phyloP scores from a whole-genome alignment of 768 basidiomycete genomes.

The Pulveroboletus frians region DNA sequence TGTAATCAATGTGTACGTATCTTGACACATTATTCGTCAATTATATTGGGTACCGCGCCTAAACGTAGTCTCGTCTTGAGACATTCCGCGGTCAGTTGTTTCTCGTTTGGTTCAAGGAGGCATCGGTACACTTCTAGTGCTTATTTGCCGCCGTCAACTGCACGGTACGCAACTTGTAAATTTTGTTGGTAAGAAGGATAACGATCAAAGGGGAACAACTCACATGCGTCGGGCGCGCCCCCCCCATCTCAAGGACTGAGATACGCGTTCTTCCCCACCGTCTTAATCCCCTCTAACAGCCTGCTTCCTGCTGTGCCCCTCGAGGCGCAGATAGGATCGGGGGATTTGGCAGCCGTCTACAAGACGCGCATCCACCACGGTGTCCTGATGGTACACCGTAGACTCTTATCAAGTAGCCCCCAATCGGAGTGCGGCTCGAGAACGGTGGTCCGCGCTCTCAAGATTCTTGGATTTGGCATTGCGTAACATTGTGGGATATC shows the following conservation, averaged over 20 bases:
- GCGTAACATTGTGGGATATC: slow-evolving; percentile 49
- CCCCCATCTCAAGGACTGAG: slow-evolving; percentile 24
- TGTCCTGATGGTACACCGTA: slow-evolving; percentile 53
- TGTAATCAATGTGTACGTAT: slow-evolving; percentile 14
- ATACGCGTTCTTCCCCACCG: background rate
- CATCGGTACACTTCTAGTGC: too few species aligned
- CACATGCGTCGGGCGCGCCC: too few species aligned
- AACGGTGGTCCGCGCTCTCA: slow-evolving; percentile 43
- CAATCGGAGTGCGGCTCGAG: background rate
- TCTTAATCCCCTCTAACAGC: slow-evolving; percentile 42
- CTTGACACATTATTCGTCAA: slow-evolving; percentile 16
- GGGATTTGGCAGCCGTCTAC: slow-evolving; percentile 70
- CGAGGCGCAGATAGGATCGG: slow-evolving; percentile 62
- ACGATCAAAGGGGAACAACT: too few species aligned
- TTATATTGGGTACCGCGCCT: slow-evolving; percentile 7
- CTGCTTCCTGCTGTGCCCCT: slow-evolving; percentile 55
- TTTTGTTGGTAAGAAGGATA: too few species aligned
- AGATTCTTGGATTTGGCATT: slow-evolving; percentile 32
- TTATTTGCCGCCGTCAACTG: too few species aligned
- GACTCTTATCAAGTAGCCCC: too few species aligned
- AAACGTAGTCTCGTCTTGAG: background rate
- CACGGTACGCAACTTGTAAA: too few species aligned
- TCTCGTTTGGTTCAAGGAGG: too few species aligned
- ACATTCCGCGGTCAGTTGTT: background rate
- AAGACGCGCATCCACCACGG: slow-evolving; percentile 69